These are phyloP conservation scores for Cytospora chrysosperma DNA, from an alignment of 2,329 filamentous ascomycete genomes.

Conservation along the genomic window DNA sequence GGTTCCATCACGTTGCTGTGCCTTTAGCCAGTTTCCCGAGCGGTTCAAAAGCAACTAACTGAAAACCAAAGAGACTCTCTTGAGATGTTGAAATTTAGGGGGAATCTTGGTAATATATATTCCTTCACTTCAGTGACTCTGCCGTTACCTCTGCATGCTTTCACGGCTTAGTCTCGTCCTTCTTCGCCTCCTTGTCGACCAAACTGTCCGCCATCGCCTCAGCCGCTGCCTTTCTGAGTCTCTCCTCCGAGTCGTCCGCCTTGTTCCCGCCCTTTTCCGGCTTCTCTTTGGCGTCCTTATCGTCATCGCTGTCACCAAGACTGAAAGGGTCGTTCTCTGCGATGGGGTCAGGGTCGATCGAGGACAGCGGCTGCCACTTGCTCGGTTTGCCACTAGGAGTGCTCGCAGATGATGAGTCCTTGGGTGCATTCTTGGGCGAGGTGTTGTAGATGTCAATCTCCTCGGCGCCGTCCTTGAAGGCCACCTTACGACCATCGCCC, in stretches of 20 bases:
- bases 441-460: slow-evolving; percentile 76
- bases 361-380: slow-evolving; percentile 95
- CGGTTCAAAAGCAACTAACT: background rate
- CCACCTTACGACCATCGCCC: slow-evolving; percentile 51
- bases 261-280: slow-evolving; percentile 47
- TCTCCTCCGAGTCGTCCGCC: slow-evolving; percentile 51
- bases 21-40: background rate
- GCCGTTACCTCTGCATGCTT: slow-evolving; percentile 28
- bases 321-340: slow-evolving; percentile 94
- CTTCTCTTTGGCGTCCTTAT: slow-evolving; percentile 73
- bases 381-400: slow-evolving; percentile 62
- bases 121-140: background rate
- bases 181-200: slow-evolving; percentile 41
- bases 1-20: background rate
- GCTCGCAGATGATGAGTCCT: slow-evolving; percentile 42
- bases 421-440: slow-evolving; percentile 55
- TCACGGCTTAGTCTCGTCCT: slow-evolving; percentile 36
- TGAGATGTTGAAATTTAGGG: background rate
- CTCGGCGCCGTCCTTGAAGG: slow-evolving; percentile 65
- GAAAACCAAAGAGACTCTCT: background rate
- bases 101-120: background rate
- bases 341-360: slow-evolving; percentile 81
- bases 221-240: slow-evolving; percentile 63
- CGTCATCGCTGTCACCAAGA: slow-evolving; percentile 91
- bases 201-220: slow-evolving; percentile 59